A percentile compares a stretch with the other conserved stretches of the same genome.
Conservation (phyloP, 495 filamentous ascomycete genomes). For the Talaromyces stipitatus region DNA sequence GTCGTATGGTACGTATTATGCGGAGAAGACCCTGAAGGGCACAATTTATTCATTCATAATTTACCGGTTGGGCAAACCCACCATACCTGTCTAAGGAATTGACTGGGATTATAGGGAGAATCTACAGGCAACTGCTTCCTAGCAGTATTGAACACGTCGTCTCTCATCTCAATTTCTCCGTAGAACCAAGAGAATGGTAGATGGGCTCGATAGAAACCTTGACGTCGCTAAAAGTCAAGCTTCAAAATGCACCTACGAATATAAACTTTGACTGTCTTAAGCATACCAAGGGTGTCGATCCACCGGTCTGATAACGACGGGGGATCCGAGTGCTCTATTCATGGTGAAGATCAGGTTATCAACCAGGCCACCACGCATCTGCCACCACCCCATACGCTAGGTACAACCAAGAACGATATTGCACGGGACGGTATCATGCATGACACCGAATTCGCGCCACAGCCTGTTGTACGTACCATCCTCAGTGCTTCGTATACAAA, state of each 20-base stretch:
- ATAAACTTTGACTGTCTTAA: not conserved
- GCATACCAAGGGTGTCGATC: not conserved
- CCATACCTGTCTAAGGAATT: too few relatives aligned
- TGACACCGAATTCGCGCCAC: not conserved
- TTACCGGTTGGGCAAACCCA: too few relatives aligned
- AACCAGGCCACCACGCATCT: not conserved
- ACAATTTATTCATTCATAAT: too few relatives aligned
- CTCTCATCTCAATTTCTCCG: too few relatives aligned
- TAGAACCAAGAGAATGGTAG: too few relatives aligned
- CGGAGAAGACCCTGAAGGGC: not conserved
- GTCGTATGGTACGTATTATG: not conserved
- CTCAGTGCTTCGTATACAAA: too few relatives aligned
- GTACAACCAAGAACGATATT: not conserved
- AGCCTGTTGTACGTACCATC: not conserved
- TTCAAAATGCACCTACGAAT: not conserved
- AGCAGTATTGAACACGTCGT: too few relatives aligned
- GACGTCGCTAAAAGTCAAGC: not conserved
- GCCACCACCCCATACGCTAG: not conserved
- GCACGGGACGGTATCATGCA: not conserved
- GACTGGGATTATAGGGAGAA: too few relatives aligned
- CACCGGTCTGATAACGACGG: not conserved
- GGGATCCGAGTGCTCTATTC: not conserved
- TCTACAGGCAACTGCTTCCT: too few relatives aligned
- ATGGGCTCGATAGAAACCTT: too few relatives aligned
- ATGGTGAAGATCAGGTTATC: not conserved